Evolutionary conservation across 306 rosid species (phyloP).

Genomic region (Vigna radiata): DNA sequence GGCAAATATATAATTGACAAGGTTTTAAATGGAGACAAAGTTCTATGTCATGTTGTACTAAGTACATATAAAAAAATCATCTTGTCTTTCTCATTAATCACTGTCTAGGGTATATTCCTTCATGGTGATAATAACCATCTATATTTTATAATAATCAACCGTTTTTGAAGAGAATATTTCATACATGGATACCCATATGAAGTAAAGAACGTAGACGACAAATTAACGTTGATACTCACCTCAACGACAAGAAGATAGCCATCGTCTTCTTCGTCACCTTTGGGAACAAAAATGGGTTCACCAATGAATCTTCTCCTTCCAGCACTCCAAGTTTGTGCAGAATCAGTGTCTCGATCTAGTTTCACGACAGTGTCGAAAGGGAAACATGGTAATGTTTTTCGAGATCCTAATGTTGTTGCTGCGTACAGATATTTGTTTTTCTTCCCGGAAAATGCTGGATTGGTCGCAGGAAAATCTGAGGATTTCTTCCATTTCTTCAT

Average conservation of each 20-base stretch:
- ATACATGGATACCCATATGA: background rate
- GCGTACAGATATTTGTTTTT: conserved; percentile 70
- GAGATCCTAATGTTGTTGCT: conserved; percentile 77
- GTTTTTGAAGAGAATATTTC: background rate
- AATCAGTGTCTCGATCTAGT: conserved; percentile 50
- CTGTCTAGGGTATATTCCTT: background rate
- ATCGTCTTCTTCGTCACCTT: conserved; percentile 69
- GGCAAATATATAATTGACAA: background rate
- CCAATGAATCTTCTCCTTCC: conserved; percentile 81
- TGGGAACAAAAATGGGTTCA: conserved; percentile 80
- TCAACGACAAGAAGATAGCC: conserved; percentile 91
- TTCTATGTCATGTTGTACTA: background rate
- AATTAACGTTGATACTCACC: conserved; percentile 52
- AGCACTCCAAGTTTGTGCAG: conserved; percentile 70
- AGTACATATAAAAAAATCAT: background rate
- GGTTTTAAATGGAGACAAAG: background rate
- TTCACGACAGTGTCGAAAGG: conserved; percentile 81
- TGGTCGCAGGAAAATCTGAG: conserved; percentile 81
- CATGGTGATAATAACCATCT: background rate
- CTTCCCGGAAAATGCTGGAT: conserved; percentile 70
- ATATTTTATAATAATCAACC: background rate
- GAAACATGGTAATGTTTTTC: conserved; percentile 74
- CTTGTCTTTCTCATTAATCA: background rate
- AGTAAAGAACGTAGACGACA: background rate
- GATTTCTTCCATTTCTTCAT: conserved; percentile 65